These are phyloP conservation scores for Phycomyces blakesleeanus DNA, from an alignment of 192 early-diverging fungal genomes.

Conservation along the genomic window DNA sequence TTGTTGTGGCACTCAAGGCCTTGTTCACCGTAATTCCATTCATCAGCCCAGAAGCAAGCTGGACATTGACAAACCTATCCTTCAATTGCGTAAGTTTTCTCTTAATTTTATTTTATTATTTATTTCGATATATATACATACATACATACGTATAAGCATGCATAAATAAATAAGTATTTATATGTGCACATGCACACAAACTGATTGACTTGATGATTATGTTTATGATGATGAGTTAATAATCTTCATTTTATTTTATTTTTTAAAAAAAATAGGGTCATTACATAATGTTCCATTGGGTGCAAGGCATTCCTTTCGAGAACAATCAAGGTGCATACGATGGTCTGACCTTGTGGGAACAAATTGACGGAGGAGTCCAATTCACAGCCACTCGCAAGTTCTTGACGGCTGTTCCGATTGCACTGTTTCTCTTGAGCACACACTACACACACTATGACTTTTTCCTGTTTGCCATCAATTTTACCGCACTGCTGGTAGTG, in stretches of 20 bases:
- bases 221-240: too few species aligned
- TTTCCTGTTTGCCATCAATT: constrained; percentile 87
- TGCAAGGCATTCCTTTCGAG: constrained; percentile 94
- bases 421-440: constrained; percentile 91
- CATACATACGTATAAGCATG: too few species aligned
- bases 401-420: constrained; percentile 88
- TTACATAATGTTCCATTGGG: constrained; percentile 98
- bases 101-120: too few species aligned
- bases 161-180: too few species aligned
- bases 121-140: too few species aligned
- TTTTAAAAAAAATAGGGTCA: constrained; percentile 70
- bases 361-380: constrained; percentile 96
- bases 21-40: constrained; percentile 84
- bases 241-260: too few species aligned
- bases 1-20: constrained; percentile 77
- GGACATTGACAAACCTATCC: constrained; percentile 92
- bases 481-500: constrained; percentile 76
- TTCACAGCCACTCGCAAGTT: constrained; percentile 99
- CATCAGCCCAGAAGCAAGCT: constrained; percentile 86
- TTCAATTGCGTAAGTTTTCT: constrained; percentile 86
- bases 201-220: background rate
- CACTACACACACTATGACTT: constrained; percentile 96
- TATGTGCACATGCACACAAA: too few species aligned
- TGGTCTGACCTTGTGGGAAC: constrained; percentile 96
- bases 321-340: constrained; percentile 91